phyloP scores from a whole-genome alignment of 106 monocot species.

The Phalaenopsis equestris region DNA sequence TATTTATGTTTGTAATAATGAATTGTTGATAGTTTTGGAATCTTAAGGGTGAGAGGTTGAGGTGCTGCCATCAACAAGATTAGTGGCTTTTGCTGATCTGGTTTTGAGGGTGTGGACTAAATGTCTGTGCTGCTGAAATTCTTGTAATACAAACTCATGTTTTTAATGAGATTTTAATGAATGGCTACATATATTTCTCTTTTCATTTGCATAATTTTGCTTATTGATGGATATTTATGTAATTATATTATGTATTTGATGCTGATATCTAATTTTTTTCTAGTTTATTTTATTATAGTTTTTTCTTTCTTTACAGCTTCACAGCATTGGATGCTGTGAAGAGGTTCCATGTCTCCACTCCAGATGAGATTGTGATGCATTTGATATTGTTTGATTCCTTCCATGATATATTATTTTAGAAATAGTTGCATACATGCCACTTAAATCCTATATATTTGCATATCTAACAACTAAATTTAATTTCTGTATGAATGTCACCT shows the following conservation, averaged over 20 bases:
- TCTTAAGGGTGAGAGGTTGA: neutral
- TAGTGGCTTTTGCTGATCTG: neutral
- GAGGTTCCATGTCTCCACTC: neutral
- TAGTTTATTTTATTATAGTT: no score
- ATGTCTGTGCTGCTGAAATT: neutral
- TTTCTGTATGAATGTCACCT: no score
- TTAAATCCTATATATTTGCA: no score
- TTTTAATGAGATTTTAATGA: neutral
- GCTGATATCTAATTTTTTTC: no score
- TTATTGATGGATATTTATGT: neutral
- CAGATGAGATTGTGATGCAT: neutral
- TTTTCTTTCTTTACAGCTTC: neutral
- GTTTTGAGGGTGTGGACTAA: neutral
- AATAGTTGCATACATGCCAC: no score
- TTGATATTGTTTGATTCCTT: neutral
- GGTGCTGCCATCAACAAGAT: neutral
- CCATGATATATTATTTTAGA: no score
- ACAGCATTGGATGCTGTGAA: neutral
- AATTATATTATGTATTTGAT: no score
- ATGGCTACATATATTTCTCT: neutral
- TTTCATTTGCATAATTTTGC: neutral
- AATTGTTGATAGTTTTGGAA: conserved; percentile 2
- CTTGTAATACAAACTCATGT: neutral
- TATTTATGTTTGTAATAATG: no score
- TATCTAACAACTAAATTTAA: no score